Percentiles rank a stretch among this genome's conserved stretches.
Evolutionary conservation across 768 basidiomycete species (phyloP).

Genomic region (Amanita jacksonii): DNA sequence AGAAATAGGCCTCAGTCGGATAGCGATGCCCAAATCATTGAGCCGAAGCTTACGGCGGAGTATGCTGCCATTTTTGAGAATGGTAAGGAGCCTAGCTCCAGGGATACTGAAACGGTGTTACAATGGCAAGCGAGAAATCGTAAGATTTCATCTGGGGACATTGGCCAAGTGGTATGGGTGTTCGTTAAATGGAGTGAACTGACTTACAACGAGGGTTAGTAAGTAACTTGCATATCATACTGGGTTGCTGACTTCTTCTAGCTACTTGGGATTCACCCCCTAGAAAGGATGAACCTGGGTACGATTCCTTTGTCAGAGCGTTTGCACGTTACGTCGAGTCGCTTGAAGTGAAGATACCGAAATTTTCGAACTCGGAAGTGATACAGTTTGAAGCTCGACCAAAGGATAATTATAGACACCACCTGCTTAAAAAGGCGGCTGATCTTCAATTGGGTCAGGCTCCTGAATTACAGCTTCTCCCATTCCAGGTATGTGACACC

Average conservation of each 20-base stretch:
- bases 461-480: slow-evolving; percentile 61
- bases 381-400: slow-evolving; percentile 41
- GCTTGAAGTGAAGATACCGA: slow-evolving; percentile 48
- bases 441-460: slow-evolving; percentile 65
- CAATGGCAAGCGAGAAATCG: slow-evolving; percentile 45
- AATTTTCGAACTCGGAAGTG: slow-evolving; percentile 31
- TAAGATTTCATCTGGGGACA: slow-evolving; percentile 37
- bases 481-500: slow-evolving; percentile 59
- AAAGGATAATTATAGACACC: slow-evolving; percentile 42
- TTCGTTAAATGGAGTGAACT: slow-evolving; percentile 93
- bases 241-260: slow-evolving; percentile 20
- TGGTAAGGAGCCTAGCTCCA: slow-evolving; percentile 55
- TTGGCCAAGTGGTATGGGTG: slow-evolving; percentile 62
- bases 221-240: not conserved
- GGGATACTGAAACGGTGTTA: slow-evolving; percentile 47
- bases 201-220: slow-evolving; percentile 83
- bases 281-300: slow-evolving; percentile 41
- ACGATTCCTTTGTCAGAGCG: slow-evolving; percentile 57
- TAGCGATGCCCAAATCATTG: slow-evolving; percentile 18
- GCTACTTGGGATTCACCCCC: slow-evolving; percentile 95
- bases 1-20: slow-evolving; percentile 14
- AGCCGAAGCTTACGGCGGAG: slow-evolving; percentile 18
- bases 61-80: slow-evolving; percentile 35
- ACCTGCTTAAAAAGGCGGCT: slow-evolving; percentile 36
- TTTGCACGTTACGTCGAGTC: slow-evolving; percentile 59